Percentiles rank a stretch among this genome's conserved stretches.
These are phyloP conservation scores for Helichrysum umbraculigerum DNA, from an alignment of 129 eudicot species.

Conservation along the genomic window DNA sequence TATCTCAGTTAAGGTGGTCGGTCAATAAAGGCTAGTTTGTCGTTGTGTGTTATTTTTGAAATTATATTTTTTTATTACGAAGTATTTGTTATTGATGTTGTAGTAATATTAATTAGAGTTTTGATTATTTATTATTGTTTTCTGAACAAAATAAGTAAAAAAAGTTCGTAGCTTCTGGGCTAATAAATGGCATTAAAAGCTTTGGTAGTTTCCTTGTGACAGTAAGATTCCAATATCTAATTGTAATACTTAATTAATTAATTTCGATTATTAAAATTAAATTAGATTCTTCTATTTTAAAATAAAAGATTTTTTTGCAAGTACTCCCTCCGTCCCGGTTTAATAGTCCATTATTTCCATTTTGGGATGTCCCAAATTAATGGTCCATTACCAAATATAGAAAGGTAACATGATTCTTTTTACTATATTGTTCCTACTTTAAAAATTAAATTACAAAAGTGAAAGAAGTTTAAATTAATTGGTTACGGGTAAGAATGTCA, in stretches of 20 bases:
- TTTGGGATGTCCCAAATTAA: too few relatives aligned
- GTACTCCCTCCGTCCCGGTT: too few relatives aligned
- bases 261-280: background rate
- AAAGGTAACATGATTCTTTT: too few relatives aligned
- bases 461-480: too few relatives aligned
- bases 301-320: constrained; percentile 14
- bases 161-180: constrained; percentile 31
- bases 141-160: constrained; percentile 27
- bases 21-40: constrained; percentile 34
- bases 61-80: constrained; percentile 20
- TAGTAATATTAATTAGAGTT: constrained; percentile 10
- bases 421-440: too few relatives aligned
- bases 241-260: constrained; percentile 20
- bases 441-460: too few relatives aligned
- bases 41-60: constrained; percentile 25
- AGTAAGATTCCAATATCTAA: constrained; percentile 35
- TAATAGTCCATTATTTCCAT: too few relatives aligned
- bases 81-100: constrained; percentile 21
- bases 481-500: too few relatives aligned
- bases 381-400: too few relatives aligned
- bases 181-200: constrained; percentile 44
- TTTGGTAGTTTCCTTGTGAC: constrained; percentile 32
- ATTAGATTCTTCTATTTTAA: background rate
- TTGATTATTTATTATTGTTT: constrained; percentile 22
- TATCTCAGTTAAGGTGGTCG: constrained; percentile 41